Conservation (phyloP, 768 basidiomycete species). For the Naganishia onofrii region DNA sequence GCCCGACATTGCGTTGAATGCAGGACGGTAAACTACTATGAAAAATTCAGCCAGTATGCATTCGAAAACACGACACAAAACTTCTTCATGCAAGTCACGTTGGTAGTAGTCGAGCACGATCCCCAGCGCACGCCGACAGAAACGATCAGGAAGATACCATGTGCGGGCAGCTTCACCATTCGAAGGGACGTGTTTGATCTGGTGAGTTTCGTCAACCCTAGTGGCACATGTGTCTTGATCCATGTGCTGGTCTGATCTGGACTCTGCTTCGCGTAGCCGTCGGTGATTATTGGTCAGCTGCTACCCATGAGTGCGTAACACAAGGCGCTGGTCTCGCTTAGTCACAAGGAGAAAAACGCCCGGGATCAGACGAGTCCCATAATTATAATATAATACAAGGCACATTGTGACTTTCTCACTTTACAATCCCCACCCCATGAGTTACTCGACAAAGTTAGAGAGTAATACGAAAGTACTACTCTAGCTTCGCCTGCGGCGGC, state of each 20-base stretch:
- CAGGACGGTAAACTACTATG: slow-evolving; percentile 58
- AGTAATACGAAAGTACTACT: no score
- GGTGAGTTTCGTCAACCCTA: slow-evolving; percentile 8
- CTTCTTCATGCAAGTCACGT: slow-evolving; percentile 85
- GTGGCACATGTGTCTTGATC: neutral
- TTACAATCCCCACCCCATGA: no score
- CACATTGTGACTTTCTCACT: no score
- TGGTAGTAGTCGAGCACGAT: slow-evolving; percentile 75
- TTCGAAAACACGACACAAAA: slow-evolving; percentile 97
- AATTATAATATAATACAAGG: no score
- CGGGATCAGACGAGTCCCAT: neutral
- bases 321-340: neutral
- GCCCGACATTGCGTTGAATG: neutral
- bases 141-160: slow-evolving; percentile 65
- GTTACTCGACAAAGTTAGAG: no score
- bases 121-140: neutral
- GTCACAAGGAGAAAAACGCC: neutral
- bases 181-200: slow-evolving; percentile 64
- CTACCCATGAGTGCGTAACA: neutral
- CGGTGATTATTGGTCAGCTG: neutral
- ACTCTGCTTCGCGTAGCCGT: neutral
- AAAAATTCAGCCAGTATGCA: slow-evolving; percentile 92
- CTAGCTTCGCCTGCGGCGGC: no score
- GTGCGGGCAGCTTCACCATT: slow-evolving; percentile 94
- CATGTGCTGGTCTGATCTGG: neutral